Percentiles rank a stretch among this genome's conserved stretches.
phyloP scores from a whole-genome alignment of 768 basidiomycete species.

The Leccinum arenicola region DNA sequence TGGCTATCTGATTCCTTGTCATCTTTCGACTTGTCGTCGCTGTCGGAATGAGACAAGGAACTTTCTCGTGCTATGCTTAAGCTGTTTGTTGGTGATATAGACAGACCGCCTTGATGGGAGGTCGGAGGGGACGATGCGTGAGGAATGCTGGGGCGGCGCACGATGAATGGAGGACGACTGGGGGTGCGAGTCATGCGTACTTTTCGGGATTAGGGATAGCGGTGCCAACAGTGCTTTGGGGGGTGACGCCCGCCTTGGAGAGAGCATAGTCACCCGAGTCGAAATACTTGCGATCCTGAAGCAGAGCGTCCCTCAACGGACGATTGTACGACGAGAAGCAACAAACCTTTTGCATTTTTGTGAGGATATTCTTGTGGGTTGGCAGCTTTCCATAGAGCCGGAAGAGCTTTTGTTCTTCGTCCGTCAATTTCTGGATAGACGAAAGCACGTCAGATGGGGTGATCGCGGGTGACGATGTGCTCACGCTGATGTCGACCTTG shows the following conservation, averaged over 20 bases:
- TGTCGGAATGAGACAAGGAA: slow-evolving; percentile 33
- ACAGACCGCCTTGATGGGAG: slow-evolving; percentile 52
- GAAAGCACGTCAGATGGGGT: slow-evolving; percentile 16
- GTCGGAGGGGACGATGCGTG: slow-evolving; percentile 77
- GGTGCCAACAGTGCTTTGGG: slow-evolving; percentile 87
- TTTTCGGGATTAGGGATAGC: slow-evolving; percentile 98
- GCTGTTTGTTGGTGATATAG: slow-evolving; percentile 72
- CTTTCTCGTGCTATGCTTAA: slow-evolving; percentile 66
- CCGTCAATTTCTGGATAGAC: slow-evolving; percentile 63
- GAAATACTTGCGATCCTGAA: slow-evolving; percentile 97
- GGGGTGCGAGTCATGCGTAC: slow-evolving; percentile 44
- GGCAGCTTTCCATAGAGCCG: slow-evolving; percentile 93
- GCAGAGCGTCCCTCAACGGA: slow-evolving; percentile 9
- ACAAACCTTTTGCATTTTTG: slow-evolving; percentile 91
- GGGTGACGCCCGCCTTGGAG: slow-evolving; percentile 90
- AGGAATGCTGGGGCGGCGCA: slow-evolving; percentile 62
- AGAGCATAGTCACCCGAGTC: slow-evolving; percentile 99
- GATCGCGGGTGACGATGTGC: slow-evolving; percentile 27
- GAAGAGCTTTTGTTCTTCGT: slow-evolving; percentile 93
- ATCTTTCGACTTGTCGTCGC: slow-evolving; percentile 18
- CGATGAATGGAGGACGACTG: background rate
- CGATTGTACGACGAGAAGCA: background rate
- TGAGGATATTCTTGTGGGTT: slow-evolving; percentile 87
- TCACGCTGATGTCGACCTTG: slow-evolving; percentile 92
- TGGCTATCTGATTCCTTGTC: slow-evolving; percentile 9